A percentile compares a stretch with the other conserved stretches of the same genome.
Conservation (phyloP, 2,329 filamentous ascomycete species). For the Setomelanomma holmii region DNA sequence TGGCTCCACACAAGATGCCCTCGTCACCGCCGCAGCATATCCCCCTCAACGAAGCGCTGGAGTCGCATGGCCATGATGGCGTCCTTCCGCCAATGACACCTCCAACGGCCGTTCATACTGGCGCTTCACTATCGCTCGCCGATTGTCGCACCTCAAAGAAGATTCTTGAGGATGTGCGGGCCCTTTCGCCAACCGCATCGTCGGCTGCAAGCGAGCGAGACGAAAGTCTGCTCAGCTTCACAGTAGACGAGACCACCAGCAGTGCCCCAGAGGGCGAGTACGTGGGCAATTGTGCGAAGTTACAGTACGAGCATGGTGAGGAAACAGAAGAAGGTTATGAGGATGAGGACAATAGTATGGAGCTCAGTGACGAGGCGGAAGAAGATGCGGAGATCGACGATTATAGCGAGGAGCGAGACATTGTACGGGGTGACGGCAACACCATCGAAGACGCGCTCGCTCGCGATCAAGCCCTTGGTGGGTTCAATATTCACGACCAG, state of each 20-base stretch:
- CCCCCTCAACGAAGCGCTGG: background rate
- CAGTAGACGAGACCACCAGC: background rate
- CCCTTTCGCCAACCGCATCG: slow-evolving; percentile 2
- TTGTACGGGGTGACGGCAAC: background rate
- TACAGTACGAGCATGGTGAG: slow-evolving; percentile 1
- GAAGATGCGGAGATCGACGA: background rate
- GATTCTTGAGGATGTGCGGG: slow-evolving; percentile 10
- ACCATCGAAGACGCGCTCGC: slow-evolving; percentile 8
- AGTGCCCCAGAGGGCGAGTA: background rate
- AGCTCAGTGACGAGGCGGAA: slow-evolving; percentile 14
- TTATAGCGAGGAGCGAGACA: background rate
- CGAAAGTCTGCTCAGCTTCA: background rate
- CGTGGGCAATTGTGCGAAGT: background rate
- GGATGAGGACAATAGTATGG: slow-evolving; percentile 27
- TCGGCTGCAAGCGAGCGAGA: background rate
- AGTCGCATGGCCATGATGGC: background rate
- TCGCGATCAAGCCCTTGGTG: slow-evolving; percentile 1
- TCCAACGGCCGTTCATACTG: background rate
- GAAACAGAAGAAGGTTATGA: slow-evolving; percentile 20
- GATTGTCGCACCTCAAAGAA: slow-evolving; percentile 20
- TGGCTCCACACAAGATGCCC: background rate
- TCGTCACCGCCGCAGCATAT: slow-evolving; percentile 4
- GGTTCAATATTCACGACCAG: slow-evolving; percentile 1
- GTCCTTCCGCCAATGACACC: background rate
- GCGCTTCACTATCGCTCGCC: slow-evolving; percentile 7